Conservation (phyloP, 768 basidiomycete genomes). For the Boletus rufocinnamomeus region DNA sequence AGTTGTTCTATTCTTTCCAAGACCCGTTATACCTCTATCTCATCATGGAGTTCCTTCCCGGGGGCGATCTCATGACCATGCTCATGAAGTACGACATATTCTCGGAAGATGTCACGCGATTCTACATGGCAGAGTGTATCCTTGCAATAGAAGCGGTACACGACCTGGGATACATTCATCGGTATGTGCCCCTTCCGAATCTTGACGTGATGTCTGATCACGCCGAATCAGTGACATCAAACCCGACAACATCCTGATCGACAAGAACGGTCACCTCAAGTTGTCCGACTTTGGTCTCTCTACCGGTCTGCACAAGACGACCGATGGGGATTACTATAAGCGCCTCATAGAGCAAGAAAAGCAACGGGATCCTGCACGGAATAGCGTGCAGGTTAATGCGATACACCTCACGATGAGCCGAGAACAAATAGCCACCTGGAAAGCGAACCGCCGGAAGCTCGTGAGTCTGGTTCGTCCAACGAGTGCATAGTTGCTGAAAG, state of each 20-base stretch:
- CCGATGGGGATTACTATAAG: slow-evolving; percentile 94
- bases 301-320: slow-evolving; percentile 95
- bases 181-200: slow-evolving; percentile 50
- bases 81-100: slow-evolving; percentile 99
- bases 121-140: slow-evolving; percentile 99
- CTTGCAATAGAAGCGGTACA: slow-evolving; percentile 98
- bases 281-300: slow-evolving; percentile 98
- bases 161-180: slow-evolving; percentile 97
- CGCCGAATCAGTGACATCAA: slow-evolving; percentile 82
- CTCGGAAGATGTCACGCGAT: slow-evolving; percentile 96
- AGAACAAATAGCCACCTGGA: slow-evolving; percentile 98
- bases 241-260: slow-evolving; percentile 98
- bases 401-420: slow-evolving; percentile 98
- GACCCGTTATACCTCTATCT: slow-evolving; percentile 94
- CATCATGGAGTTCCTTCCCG: slow-evolving; percentile 91
- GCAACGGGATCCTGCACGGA: slow-evolving; percentile 67
- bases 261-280: slow-evolving; percentile 95
- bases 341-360: slow-evolving; percentile 80
- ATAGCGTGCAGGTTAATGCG: slow-evolving; percentile 96
- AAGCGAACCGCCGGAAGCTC: slow-evolving; percentile 94
- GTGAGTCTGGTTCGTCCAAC: slow-evolving; percentile 42
- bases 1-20: slow-evolving; percentile 98
- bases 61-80: slow-evolving; percentile 99
- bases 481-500: slow-evolving; percentile 5
- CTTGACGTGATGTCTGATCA: slow-evolving; percentile 2